Evolutionary conservation across 768 basidiomycete species (phyloP).

Genomic region (button mushroom (Agaricus bisporus)): DNA sequence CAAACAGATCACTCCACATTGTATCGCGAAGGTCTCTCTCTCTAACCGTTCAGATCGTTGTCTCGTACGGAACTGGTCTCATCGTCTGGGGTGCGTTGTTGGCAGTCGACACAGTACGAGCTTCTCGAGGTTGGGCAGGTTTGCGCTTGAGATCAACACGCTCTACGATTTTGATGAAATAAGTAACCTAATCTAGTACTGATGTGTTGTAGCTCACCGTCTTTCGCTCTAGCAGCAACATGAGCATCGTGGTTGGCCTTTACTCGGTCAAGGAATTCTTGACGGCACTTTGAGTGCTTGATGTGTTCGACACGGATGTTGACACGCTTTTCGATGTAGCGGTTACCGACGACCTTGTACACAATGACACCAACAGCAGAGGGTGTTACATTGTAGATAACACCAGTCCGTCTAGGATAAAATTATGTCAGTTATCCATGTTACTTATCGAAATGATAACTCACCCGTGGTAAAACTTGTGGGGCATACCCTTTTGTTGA

Average conservation of each 20-base stretch:
- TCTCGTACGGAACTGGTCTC: slow-evolving; percentile 91
- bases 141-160: slow-evolving; percentile 81
- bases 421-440: not conserved
- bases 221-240: slow-evolving; percentile 83
- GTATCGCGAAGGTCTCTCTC: not conserved
- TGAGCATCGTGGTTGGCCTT: slow-evolving; percentile 85
- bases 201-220: slow-evolving; percentile 53
- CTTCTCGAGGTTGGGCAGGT: slow-evolving; percentile 75
- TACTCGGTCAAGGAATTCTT: slow-evolving; percentile 96
- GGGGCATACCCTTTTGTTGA: slow-evolving; percentile 99
- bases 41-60: slow-evolving; percentile 69
- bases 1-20: slow-evolving; percentile 20
- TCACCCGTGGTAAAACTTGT: slow-evolving; percentile 98
- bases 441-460: slow-evolving; percentile 17
- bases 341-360: slow-evolving; percentile 97
- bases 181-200: not conserved
- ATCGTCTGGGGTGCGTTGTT: slow-evolving; percentile 91
- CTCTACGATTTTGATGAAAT: slow-evolving; percentile 37
- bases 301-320: slow-evolving; percentile 97
- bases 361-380: slow-evolving; percentile 94
- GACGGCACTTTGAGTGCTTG: slow-evolving; percentile 93
- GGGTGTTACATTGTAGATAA: slow-evolving; percentile 97
- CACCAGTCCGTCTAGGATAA: slow-evolving; percentile 79
- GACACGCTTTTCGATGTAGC: slow-evolving; percentile 99
- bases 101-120: slow-evolving; percentile 63